Evolutionary conservation across 2,329 filamentous ascomycete species (phyloP), one percentile per base, ranked within the genome.

Genomic region (Penicillium sp.): DNA sequence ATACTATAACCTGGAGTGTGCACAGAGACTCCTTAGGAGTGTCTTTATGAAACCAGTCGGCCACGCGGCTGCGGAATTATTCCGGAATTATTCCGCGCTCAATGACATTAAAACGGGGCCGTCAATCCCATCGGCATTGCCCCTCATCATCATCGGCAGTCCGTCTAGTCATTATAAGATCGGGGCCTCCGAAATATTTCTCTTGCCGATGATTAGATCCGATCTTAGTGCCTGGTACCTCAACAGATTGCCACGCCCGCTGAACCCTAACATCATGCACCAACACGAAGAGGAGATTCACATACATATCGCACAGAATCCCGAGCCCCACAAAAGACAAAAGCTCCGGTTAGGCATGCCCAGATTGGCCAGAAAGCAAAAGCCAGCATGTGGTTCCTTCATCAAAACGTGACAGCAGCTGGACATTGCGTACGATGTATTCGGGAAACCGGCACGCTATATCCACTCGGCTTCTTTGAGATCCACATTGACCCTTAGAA

Each of bases 371-470:
- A 16, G 16, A 6, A 16, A 28, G 43, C 39, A 29, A 24, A 28
- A 28, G 39, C 46, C 46, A 31, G 29, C 33, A 13, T 36, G 10
- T 40, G 34, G 33, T 23, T 45, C 28, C 37, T 40, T 24, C 24
- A n/a, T 36, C 34, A 31, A 21, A 31, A 26, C 33, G 37, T 39
- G 44, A 51, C 51, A 24, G 10, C 47, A 54, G 28, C 33, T 28
- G 33, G 18, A 26, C 33, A 52, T 48, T 40, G 29, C 44, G 52
- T 51, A 11, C 9, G 34, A 11, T 21, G 34, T 37, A 51, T 37
- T 69, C 68, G 68, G 68, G 65, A 71, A 70, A 70, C 66, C 68
- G 67, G 68, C 68, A 71, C 65, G 47, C 54, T 42, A 42, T n/a
- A 58, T 48, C 44, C 58, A 55, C 60, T 44, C 48, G 53, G 37